Evolutionary conservation across 2,329 filamentous ascomycete genomes (phyloP).

Genomic region (Epichloe glyceriae): DNA sequence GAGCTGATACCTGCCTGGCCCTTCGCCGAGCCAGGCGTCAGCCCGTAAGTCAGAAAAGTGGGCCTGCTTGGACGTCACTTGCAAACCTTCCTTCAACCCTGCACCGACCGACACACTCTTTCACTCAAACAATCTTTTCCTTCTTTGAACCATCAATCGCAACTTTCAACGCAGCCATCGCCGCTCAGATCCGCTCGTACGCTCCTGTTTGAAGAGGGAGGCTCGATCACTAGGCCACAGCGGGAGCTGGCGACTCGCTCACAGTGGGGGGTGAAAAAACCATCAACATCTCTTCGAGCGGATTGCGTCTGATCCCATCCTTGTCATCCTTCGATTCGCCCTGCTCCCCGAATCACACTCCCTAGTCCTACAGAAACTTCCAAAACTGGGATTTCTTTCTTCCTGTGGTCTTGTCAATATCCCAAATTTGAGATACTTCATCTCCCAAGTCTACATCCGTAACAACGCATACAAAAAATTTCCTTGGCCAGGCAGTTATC

Average conservation of each 20-base stretch:
- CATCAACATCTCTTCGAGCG: not conserved
- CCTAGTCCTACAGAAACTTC: not conserved
- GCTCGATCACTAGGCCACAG: not conserved
- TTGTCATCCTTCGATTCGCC: not conserved
- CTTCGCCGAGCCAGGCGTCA: not conserved
- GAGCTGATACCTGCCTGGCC: not conserved
- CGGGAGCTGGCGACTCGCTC: not conserved
- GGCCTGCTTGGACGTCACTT: conserved; percentile 11
- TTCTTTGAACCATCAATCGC: not conserved
- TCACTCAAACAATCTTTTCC: not conserved
- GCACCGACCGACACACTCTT: not conserved
- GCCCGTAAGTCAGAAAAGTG: not conserved
- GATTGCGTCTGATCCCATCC: not conserved
- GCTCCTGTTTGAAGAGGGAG: not conserved
- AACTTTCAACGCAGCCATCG: not conserved
- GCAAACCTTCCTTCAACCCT: not conserved
- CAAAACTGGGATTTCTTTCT: not conserved
- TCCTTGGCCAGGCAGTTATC: conserved; percentile 4
- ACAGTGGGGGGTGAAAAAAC: not conserved
- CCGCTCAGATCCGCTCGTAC: not conserved
- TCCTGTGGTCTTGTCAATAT: not conserved
- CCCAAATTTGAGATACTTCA: not conserved
- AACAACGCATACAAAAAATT: not conserved
- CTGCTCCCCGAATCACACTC: not conserved
- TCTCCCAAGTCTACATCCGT: not conserved